phyloP scores from a whole-genome alignment of 1,284 basidiomycete species.

The Jaminaea rosea region DNA sequence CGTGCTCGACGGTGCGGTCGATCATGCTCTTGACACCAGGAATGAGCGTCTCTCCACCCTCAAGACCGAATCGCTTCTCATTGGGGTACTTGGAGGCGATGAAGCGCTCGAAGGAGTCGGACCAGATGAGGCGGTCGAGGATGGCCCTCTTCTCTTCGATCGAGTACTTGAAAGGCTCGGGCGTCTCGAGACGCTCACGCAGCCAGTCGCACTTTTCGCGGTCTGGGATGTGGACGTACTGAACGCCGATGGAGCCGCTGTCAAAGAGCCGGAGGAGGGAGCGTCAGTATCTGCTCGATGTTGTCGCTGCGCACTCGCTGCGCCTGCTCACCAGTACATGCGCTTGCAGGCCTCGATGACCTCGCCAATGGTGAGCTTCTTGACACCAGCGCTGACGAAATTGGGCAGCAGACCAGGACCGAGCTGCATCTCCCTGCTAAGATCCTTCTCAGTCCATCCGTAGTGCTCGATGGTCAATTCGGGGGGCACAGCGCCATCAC shows the following conservation, averaged over 20 bases:
- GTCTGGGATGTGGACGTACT: conserved; percentile 97
- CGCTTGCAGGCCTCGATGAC: conserved; percentile 85
- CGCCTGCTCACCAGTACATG: conserved; percentile 93
- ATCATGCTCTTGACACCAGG: conserved; percentile 99
- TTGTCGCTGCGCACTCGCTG: conserved; percentile 3
- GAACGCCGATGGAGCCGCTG: conserved; percentile 88
- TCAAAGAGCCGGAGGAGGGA: not conserved
- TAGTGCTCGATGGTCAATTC: conserved; percentile 53
- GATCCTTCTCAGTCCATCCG: conserved; percentile 85
- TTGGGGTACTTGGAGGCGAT: conserved; percentile 97
- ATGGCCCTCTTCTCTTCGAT: conserved; percentile 99
- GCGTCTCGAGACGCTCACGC: conserved; percentile 87
- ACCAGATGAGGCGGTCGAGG: conserved; percentile 97
- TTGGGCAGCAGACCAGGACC: conserved; percentile 93
- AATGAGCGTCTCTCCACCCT: conserved; percentile 94
- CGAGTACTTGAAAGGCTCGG: conserved; percentile 95
- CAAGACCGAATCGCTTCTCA: conserved; percentile 98
- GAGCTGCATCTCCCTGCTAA: conserved; percentile 86
- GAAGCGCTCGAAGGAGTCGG: conserved; percentile 97
- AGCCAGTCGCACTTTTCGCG: conserved; percentile 99
- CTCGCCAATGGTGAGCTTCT: conserved; percentile 79
- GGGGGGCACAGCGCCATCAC: conserved; percentile 48
- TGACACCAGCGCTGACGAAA: conserved; percentile 71
- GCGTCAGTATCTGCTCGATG: not conserved
- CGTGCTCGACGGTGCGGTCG: conserved; percentile 91